A percentile compares a stretch with the other conserved stretches of the same genome.
phyloP scores from a whole-genome alignment of 768 basidiomycete genomes.

The Boletus subparvulus region DNA sequence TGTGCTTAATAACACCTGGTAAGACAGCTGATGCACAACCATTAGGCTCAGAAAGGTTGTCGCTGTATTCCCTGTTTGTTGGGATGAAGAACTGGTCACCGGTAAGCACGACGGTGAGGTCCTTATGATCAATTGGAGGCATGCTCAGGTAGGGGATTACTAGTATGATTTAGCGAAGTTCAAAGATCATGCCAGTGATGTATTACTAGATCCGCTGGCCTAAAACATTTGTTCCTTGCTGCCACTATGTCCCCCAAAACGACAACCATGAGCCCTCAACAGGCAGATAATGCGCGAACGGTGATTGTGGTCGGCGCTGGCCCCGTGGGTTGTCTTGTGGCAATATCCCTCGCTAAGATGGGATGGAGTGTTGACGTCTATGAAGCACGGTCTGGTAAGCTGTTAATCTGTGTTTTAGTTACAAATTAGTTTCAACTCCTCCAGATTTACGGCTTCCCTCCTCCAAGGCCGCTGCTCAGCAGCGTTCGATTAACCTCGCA shows the following conservation, averaged over 20 bases:
- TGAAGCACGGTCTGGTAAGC: conserved; percentile 74
- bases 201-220: conserved; percentile 14
- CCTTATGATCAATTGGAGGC: conserved; percentile 13
- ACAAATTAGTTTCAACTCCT: conserved; percentile 14
- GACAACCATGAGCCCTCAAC: conserved; percentile 14
- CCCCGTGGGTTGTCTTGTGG: conserved; percentile 91
- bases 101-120: conserved; percentile 36
- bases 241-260: background rate
- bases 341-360: conserved; percentile 78
- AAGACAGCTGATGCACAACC: conserved; percentile 32
- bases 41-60: conserved; percentile 36
- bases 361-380: conserved; percentile 85
- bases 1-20: background rate
- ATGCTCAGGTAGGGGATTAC: conserved; percentile 8
- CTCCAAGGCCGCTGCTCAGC: conserved; percentile 61
- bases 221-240: background rate
- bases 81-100: conserved; percentile 59
- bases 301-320: conserved; percentile 84
- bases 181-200: conserved; percentile 1
- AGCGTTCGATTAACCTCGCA: conserved; percentile 94
- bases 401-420: conserved; percentile 12
- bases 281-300: conserved; percentile 33
- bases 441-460: conserved; percentile 74
- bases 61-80: conserved; percentile 50
- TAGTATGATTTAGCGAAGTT: background rate